Conservation (phyloP, 2,329 filamentous ascomycete species). For the Epichloe hybrida region DNA sequence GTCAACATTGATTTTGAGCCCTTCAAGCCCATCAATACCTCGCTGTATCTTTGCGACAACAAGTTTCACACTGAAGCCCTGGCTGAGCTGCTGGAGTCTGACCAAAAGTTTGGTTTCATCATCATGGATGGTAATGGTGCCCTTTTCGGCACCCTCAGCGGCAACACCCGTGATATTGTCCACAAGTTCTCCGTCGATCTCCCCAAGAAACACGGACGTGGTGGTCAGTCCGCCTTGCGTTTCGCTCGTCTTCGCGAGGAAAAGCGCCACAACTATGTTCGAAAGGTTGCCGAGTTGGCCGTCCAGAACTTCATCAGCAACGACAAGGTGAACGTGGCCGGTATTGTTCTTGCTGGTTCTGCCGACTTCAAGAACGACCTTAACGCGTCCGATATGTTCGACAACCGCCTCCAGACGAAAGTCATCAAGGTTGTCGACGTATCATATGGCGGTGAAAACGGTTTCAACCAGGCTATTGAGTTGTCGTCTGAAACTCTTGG, state of each 20-base stretch:
- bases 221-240: conserved; percentile 98
- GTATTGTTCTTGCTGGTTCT: conserved; percentile 87
- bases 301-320: conserved; percentile 98
- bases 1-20: conserved; percentile 99
- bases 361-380: conserved; percentile 99
- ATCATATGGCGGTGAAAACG: conserved; percentile 97
- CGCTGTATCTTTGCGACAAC: conserved; percentile 98
- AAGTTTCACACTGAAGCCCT: conserved; percentile 98
- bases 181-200: conserved; percentile 98
- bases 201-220: conserved; percentile 99
- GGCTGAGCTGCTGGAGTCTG: conserved; percentile 92
- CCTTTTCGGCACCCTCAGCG: conserved; percentile 90
- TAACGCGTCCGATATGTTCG: conserved; percentile 95
- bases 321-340: conserved; percentile 96
- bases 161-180: conserved; percentile 90
- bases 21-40: conserved; percentile 99
- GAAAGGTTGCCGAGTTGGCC: conserved; percentile 93
- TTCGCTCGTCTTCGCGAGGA: conserved; percentile 98
- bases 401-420: conserved; percentile 78
- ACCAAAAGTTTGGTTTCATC: conserved; percentile 99
- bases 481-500: conserved; percentile 86
- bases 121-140: conserved; percentile 99
- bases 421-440: conserved; percentile 99
- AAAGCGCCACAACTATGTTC: conserved; percentile 99
- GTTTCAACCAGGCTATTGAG: conserved; percentile 99